Conservation (phyloP, 257 asterid genomes). For the Henckelia pumila region DNA sequence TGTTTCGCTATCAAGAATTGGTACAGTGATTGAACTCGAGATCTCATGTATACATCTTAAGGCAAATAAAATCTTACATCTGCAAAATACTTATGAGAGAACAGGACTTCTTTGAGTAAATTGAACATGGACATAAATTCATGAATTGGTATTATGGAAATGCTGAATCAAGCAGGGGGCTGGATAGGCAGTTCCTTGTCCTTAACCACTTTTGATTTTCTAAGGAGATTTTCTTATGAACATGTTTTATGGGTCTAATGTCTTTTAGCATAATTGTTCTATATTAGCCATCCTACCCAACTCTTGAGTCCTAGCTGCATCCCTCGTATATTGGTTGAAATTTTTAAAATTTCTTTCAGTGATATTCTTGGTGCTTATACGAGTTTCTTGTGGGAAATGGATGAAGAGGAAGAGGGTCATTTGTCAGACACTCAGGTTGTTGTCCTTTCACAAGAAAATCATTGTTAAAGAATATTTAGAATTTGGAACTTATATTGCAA, state of each 20-base stretch:
- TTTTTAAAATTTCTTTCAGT: constrained; percentile 41
- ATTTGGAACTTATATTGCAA: constrained; percentile 6
- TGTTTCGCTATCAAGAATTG: not conserved
- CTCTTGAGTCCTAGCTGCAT: not conserved
- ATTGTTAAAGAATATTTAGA: constrained; percentile 4
- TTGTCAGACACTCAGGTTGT: constrained; percentile 39
- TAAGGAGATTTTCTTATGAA: not conserved
- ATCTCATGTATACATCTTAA: not conserved
- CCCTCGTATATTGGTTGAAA: constrained; percentile 5
- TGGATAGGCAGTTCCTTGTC: not conserved
- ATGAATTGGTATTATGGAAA: not conserved
- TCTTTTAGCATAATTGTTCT: not conserved
- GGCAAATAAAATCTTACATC: not conserved
- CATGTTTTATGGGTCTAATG: not conserved
- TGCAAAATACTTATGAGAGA: not conserved
- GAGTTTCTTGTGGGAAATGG: constrained; percentile 76
- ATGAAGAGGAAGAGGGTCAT: constrained; percentile 50
- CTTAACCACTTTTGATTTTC: not conserved
- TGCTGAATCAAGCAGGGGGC: not conserved
- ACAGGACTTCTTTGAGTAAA: not conserved
- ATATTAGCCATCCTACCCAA: not conserved
- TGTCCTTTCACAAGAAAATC: constrained; percentile 11
- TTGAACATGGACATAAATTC: not conserved
- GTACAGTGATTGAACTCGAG: not conserved
- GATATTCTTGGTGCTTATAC: constrained; percentile 79